These are phyloP conservation scores for Phytophthora chlamydospora DNA, from an alignment of 352 stramenopile species.

Conservation along the genomic window DNA sequence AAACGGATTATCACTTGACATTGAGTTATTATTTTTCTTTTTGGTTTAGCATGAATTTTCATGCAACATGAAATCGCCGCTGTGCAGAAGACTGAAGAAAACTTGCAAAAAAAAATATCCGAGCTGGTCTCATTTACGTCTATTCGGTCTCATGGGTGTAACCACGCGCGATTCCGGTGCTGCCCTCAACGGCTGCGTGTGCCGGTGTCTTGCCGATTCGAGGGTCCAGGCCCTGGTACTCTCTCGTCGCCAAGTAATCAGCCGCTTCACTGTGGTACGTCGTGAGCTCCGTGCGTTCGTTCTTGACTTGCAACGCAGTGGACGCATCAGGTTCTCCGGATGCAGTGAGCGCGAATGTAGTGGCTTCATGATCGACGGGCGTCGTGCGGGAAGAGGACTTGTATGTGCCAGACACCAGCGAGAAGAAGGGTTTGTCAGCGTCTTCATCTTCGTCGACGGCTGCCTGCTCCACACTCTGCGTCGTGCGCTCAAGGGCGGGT, in stretches of 20 bases:
- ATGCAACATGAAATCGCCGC: too few relatives aligned
- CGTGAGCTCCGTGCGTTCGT: conserved; percentile 58
- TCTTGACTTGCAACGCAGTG: conserved; percentile 60
- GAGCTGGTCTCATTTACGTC: not conserved
- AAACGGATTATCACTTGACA: too few relatives aligned
- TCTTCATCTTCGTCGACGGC: conserved; percentile 35
- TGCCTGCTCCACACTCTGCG: conserved; percentile 38
- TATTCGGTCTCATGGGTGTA: conserved; percentile 72
- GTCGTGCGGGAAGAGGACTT: conserved; percentile 41
- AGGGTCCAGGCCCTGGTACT: conserved; percentile 85
- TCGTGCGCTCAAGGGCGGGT: conserved; percentile 52
- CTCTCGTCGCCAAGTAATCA: conserved; percentile 70
- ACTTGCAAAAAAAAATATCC: not conserved
- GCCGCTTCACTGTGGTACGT: conserved; percentile 75
- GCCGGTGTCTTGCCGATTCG: conserved; percentile 80
- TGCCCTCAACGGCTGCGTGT: conserved; percentile 76
- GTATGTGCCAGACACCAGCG: conserved; percentile 81
- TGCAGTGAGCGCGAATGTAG: conserved; percentile 36
- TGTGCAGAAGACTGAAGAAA: not conserved
- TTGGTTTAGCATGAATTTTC: too few relatives aligned
- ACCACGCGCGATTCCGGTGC: conserved; percentile 74
- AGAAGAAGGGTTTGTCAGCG: conserved; percentile 83
- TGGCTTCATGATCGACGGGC: conserved; percentile 7
- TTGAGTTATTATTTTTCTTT: too few relatives aligned
- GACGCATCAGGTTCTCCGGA: conserved; percentile 35